Base-by-base conservation (phyloP, 2,329 filamentous ascomycete species). In the Pseudogymnoascus sp. region DNA sequence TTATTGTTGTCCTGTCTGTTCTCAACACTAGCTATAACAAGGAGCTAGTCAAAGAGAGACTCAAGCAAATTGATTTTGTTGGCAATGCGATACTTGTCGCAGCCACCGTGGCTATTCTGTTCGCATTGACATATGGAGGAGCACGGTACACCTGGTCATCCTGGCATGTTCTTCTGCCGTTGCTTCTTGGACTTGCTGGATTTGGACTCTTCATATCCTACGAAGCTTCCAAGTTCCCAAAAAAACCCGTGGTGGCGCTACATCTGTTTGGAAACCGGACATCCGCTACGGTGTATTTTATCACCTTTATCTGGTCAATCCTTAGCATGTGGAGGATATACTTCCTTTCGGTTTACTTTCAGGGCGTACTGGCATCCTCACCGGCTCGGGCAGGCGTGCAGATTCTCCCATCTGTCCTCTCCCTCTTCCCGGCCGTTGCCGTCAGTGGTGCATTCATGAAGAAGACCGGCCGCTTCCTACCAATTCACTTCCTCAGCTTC, bases 41-140 rank as follows among this genome's bases (percentile, higher is more conserved):
- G 65, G 69, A 35, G 2, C 73, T 70, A 1, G 63, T 71, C 6
- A n/a, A 58, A 21, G 58, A 74, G 13, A 76, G 77, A 61, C 68
- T 76, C 3, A 66, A 66, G 13, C 73, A 75, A 4, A 70, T 79
- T 60, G 80, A 83, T 65, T 78, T 71, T 58, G 31, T 74, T 1
- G 80, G 80, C 25, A 77, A 76, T 15, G 59, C 68, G 13, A 66
- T 81, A 2, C 70, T 81, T 61, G 75, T 77, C 1, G 70, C 66
- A 2, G 71, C 74, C 0, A 72, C 74, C 5, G 70, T 77, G 3
- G 66, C 76, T 2, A 67, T 80, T 1, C 71, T 82, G 3, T 71
- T 78, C 31, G 74, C 78, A 3, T 71, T 82, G 3, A 77, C 75
- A 10, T 79, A 72, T 55, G 80, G 75, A 21, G 80, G 79, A 2